Evolutionary conservation across 2,329 filamentous ascomycete species (phyloP), one percentile per base, ranked within the genome.

Genomic region (Rhytidhysteron rufulum): DNA sequence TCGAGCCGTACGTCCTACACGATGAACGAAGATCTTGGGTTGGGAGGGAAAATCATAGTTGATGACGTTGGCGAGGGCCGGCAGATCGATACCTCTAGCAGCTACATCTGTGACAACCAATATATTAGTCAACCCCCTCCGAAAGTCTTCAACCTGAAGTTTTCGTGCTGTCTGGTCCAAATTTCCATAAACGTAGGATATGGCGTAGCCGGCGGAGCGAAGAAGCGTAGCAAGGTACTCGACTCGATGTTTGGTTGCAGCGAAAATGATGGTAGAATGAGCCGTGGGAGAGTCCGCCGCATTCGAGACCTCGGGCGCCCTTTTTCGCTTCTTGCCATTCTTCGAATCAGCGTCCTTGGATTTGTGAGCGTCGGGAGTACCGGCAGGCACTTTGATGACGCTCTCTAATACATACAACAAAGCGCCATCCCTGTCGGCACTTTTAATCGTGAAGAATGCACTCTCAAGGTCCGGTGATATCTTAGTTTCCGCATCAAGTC

Each of bases 21-120:
- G 31, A 33, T 19, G n/a, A 22, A 96, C 86, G 56, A 94, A 98
- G 31, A 98, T 83, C 68, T 98, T 98, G 16, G 93, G 88, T 57
- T 97, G 93, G 2, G 91, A 86, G 3, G 93, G 91, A 50, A 98
- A 98, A 60, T 97, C 91, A 67, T 95, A 98, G 72, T 98, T 97
- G 72, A 98, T 91, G 43, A 98, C 93, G 61, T 98, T 97, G 41
- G 88, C 90, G 25, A 98, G 76, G 34, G 96, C 79, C 0, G 93
- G 93, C 51, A 98, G 95, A 80, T 98, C 93, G 46, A 98, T 94
- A 80, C 93, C 93, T 80, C 93, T 81, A 17, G 93, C 93, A 11
- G 93, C 93, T 39, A 98, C 89, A 62, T 98, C 93, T 1, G 93
- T 98, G 32, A 97, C 91, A 3, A 98, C 90, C 7, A 98, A 71